Evolutionary conservation across 306 rosid genomes (phyloP).

Genomic region (Fragaria iinumae): DNA sequence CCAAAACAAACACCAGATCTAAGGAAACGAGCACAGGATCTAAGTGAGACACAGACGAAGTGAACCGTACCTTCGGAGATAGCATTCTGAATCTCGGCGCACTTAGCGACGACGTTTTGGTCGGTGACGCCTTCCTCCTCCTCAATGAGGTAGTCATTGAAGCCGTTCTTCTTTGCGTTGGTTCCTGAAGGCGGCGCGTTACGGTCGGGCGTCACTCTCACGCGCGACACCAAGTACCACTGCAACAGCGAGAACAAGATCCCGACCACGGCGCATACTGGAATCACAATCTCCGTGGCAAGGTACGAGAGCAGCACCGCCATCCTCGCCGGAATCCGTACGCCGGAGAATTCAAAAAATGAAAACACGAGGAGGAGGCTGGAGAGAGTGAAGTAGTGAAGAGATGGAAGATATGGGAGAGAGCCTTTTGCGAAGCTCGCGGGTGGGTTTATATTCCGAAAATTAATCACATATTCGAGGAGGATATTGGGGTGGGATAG

Average conservation of each 20-base stretch:
- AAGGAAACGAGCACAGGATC: neutral
- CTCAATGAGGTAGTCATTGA: slow-evolving; percentile 52
- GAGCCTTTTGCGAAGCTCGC: slow-evolving; percentile 10
- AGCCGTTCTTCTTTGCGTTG: slow-evolving; percentile 51
- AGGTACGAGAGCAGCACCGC: slow-evolving; percentile 48
- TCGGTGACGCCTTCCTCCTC: slow-evolving; percentile 77
- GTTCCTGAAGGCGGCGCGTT: slow-evolving; percentile 30
- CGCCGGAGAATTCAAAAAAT: slow-evolving; percentile 20
- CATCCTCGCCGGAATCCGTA: slow-evolving; percentile 47
- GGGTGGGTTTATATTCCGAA: slow-evolving; percentile 32
- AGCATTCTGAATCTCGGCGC: slow-evolving; percentile 76
- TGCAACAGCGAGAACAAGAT: slow-evolving; percentile 62
- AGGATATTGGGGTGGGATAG: neutral
- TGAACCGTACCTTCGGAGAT: slow-evolving; percentile 62
- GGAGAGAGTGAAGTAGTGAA: neutral
- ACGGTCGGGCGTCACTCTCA: slow-evolving; percentile 54
- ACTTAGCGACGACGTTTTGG: slow-evolving; percentile 60
- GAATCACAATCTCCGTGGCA: slow-evolving; percentile 59
- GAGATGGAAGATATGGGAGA: neutral
- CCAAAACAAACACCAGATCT: slow-evolving; percentile 5
- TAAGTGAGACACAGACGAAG: neutral
- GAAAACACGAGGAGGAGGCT: neutral
- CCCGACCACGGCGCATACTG: slow-evolving; percentile 61
- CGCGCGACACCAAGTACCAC: slow-evolving; percentile 68
- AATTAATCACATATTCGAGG: neutral